These are phyloP conservation scores for Silene latifolia DNA, from an alignment of 148 eudicot genomes.

Conservation along the genomic window DNA sequence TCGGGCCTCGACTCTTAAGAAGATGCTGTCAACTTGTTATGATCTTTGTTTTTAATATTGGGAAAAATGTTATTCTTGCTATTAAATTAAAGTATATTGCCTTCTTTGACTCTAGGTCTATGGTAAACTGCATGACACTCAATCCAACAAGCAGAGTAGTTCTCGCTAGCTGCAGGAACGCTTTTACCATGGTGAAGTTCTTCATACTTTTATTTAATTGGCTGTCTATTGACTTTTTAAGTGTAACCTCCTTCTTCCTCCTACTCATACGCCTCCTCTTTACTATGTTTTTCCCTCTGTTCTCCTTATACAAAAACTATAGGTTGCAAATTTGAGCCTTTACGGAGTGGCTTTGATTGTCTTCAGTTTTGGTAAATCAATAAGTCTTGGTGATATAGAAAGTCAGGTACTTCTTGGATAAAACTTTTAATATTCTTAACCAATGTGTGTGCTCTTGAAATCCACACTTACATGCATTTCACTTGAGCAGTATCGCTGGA, in stretches of 20 bases:
- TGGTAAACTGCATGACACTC: conserved; percentile 94
- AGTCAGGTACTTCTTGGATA: conserved; percentile 51
- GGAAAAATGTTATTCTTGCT: background rate
- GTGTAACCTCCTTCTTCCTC: background rate
- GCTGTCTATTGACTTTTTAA: background rate
- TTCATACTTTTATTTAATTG: conserved; percentile 9
- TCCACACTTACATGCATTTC: conserved; percentile 17
- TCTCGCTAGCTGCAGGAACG: conserved; percentile 89
- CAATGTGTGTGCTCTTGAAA: conserved; percentile 1
- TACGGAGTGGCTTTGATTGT: conserved; percentile 76
- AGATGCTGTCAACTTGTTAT: no score
- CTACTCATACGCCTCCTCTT: background rate
- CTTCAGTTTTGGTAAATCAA: conserved; percentile 49
- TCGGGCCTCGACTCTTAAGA: no score
- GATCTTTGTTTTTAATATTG: no score
- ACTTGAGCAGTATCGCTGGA: conserved; percentile 81
- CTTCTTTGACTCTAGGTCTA: conserved; percentile 58
- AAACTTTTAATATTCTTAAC: background rate
- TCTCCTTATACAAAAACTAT: conserved; percentile 4
- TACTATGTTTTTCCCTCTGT: conserved; percentile 6
- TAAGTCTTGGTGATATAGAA: conserved; percentile 50
- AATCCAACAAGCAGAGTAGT: conserved; percentile 89
- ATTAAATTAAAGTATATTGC: background rate
- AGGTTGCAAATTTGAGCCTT: conserved; percentile 91
- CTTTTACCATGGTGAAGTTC: conserved; percentile 79